Conservation (phyloP, 2,329 filamentous ascomycete species). For the Alternaria metachromatica region DNA sequence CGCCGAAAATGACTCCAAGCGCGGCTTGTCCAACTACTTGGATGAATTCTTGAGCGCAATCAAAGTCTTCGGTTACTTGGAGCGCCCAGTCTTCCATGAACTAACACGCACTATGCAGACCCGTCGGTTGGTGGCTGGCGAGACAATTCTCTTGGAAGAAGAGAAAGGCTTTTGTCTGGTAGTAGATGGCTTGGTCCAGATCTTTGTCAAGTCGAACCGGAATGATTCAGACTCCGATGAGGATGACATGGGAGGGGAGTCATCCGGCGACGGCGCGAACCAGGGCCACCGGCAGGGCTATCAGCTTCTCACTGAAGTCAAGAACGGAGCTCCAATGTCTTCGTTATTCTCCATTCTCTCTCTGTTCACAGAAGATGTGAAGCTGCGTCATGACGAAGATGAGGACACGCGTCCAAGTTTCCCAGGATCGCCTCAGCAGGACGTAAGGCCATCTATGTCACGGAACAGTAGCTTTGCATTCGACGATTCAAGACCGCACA, state of each 20-base stretch:
- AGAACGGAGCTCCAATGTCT: slow-evolving; percentile 97
- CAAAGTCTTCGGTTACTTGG: slow-evolving; percentile 97
- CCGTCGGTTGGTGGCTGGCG: slow-evolving; percentile 90
- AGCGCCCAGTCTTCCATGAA: slow-evolving; percentile 96
- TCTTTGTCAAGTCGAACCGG: slow-evolving; percentile 89
- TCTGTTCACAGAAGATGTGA: slow-evolving; percentile 93
- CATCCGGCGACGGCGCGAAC: slow-evolving; percentile 64
- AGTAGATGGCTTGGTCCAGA: slow-evolving; percentile 94
- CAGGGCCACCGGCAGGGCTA: slow-evolving; percentile 78
- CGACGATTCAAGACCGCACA: slow-evolving; percentile 42
- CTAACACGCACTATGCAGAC: slow-evolving; percentile 98
- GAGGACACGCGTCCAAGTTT: slow-evolving; percentile 58
- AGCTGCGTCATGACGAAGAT: slow-evolving; percentile 73
- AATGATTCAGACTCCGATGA: slow-evolving; percentile 55
- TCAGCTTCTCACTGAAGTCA: slow-evolving; percentile 93
- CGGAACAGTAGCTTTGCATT: slow-evolving; percentile 41
- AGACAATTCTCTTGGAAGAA: slow-evolving; percentile 93
- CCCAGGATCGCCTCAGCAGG: slow-evolving; percentile 34
- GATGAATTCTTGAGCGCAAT: slow-evolving; percentile 98
- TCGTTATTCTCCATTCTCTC: slow-evolving; percentile 97
- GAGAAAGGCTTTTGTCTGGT: slow-evolving; percentile 98
- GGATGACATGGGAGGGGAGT: slow-evolving; percentile 52
- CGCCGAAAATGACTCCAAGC: slow-evolving; percentile 87
- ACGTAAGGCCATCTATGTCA: slow-evolving; percentile 26
- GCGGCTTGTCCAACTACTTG: slow-evolving; percentile 91